Evolutionary conservation across 192 early-diverging fungal genomes (phyloP), one percentile per base, ranked within the genome.

Genomic region (Coemansia javaensis): DNA sequence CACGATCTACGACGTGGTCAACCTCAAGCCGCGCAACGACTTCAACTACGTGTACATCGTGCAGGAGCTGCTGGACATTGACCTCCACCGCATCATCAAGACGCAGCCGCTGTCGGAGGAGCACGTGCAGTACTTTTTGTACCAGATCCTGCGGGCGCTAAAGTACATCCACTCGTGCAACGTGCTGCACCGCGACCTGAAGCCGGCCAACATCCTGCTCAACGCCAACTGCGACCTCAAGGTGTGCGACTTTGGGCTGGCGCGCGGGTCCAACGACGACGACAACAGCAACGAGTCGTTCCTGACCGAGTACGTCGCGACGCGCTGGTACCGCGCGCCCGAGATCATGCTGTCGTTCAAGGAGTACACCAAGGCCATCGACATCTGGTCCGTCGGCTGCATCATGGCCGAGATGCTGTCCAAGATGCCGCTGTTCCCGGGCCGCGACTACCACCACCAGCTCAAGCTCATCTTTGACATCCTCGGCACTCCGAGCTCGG

Each of bases 211-310:
- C 74, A 75, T 98, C 47, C 71, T 98, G n/a, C 86, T 98, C 33
- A 98, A 98, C 65, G 89, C 90, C 40, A 93, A 98, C 66, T 98
- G 95, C 65, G 95, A 98, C 59, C 79, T 98, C 31, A 98, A 96
- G 87, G 90, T 99, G 48, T 98, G 95, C 65, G 97, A 99, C 68
- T 94, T 99, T 84, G 97, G 97, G 18, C 74, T 99, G 25, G 97
- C 97, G 4, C 85, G 97, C 47, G 89, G 85, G 11, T 83, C 91
- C 40, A 85, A 91, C 47, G 85, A 87, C 35, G 86, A 85, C 27
- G 75, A 78, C 40, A 88, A 92, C 39, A 82, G 81, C 49, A 86
- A 83, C 49, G 87, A 87, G 30, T 81, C 82, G 9, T 97, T 94
- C 57, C 90, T 98, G 90, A 93, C 91, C 24, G 91, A 93, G 69